Evolutionary conservation across 2,329 filamentous ascomycete genomes (phyloP), one percentile per base, ranked within the genome.

Genomic region (Aspergillus sp.): DNA sequence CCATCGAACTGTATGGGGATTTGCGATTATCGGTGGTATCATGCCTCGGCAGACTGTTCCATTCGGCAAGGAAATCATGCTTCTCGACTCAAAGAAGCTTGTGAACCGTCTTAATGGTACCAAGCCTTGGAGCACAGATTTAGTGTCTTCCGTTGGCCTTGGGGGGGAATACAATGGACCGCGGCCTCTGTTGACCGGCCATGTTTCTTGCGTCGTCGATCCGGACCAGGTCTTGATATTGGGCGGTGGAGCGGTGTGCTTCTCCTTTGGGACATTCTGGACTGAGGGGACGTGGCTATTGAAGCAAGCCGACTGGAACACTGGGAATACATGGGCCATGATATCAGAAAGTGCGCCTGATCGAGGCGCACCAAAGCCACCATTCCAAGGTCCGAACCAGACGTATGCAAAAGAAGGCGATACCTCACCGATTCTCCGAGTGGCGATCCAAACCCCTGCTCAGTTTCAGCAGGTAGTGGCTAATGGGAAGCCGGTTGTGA

Each of bases 261-360:
- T 93, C 63, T 86, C 84, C 0, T 93, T 93, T 71, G 86, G 86
- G 1, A 83, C 82, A 5, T 86, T 75, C 49, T 93, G 84, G 83
- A 88, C 86, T 31, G 67, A 69, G 19, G 75, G 75, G 1, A 64
- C 69, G 8, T 80, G 63, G 62, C 53, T 60, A 2, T 46, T 77
- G 42, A 56, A 55, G 51, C 53, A 45, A 16, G 36, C 36, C 16
- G 43, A 49, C 20, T 41, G 45, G 12, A 34, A 32, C 3, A 24
- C 35, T n/a, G 36, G 39, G 26, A 58, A 57, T 37, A 36, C 43
- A 22, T 65, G 61, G 61, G 32, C 38, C 1, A 32, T 60, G 5
- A 26, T 60, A 15, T 44, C 48, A 20, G 37, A 45, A 25, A 12
- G 24, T 12, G 35, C 6, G 5, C 6, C 19, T 22, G 19, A 22